Conservation (phyloP, 345 rosid genomes). For the Salix brachista region DNA sequence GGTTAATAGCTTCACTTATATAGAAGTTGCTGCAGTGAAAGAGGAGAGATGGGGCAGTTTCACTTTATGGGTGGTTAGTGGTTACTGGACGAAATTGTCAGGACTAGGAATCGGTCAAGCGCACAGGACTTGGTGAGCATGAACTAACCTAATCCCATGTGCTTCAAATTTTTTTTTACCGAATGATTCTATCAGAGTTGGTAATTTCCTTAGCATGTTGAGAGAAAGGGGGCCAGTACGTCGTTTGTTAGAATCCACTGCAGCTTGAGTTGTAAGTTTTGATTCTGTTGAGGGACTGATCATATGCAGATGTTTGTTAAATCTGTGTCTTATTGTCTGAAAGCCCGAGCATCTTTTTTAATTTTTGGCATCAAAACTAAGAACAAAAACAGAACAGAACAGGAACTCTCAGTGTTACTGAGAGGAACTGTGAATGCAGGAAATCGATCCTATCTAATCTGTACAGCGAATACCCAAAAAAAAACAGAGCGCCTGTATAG, state of each 20-base stretch:
- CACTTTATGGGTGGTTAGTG: conserved; percentile 2
- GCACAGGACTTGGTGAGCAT: background rate
- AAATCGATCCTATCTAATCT: background rate
- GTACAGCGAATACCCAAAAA: too few relatives aligned
- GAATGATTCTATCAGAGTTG: background rate
- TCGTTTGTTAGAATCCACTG: background rate
- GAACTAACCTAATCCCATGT: conserved; percentile 9
- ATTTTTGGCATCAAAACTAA: background rate
- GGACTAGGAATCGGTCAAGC: conserved; percentile 3
- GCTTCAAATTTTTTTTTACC: background rate
- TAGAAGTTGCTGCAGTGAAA: background rate
- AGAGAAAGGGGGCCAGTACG: background rate
- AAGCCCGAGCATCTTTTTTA: background rate
- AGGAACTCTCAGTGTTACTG: background rate
- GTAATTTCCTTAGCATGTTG: background rate
- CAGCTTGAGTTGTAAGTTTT: background rate
- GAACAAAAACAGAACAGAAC: too few relatives aligned
- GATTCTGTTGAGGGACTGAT: background rate
- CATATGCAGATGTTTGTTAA: background rate
- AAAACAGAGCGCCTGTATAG: conserved; percentile 4
- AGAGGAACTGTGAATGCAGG: background rate
- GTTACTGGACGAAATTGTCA: background rate
- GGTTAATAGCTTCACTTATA: background rate
- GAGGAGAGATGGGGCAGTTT: background rate
- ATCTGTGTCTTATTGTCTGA: background rate